Evolutionary conservation across 2,329 filamentous ascomycete species (phyloP).

Genomic region (Microsporum ferrugineum): DNA sequence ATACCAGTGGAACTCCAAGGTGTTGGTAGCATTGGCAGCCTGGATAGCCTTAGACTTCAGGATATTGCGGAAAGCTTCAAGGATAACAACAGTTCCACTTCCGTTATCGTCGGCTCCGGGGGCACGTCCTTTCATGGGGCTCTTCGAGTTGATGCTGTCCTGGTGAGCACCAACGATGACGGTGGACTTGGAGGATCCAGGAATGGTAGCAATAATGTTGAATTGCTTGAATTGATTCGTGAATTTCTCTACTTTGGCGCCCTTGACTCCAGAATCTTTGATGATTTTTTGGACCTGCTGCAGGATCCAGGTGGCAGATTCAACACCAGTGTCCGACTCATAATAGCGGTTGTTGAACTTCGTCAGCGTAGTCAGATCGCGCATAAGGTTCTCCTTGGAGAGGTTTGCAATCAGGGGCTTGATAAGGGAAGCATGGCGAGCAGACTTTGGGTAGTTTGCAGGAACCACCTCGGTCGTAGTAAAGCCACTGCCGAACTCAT

Average conservation of each 20-base stretch:
- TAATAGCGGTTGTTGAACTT: slow-evolving; percentile 49
- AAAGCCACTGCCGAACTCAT: slow-evolving; percentile 48
- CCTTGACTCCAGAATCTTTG: slow-evolving; percentile 56
- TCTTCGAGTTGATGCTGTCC: slow-evolving; percentile 70
- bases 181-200: slow-evolving; percentile 72
- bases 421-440: slow-evolving; percentile 47
- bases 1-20: slow-evolving; percentile 68
- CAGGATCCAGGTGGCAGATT: slow-evolving; percentile 83
- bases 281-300: slow-evolving; percentile 63
- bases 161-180: slow-evolving; percentile 86
- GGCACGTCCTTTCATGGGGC: slow-evolving; percentile 74
- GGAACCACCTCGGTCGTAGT: slow-evolving; percentile 21
- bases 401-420: slow-evolving; percentile 56
- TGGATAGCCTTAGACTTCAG: slow-evolving; percentile 60
- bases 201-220: slow-evolving; percentile 84
- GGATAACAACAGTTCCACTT: slow-evolving; percentile 83
- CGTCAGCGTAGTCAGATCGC: slow-evolving; percentile 61
- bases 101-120: slow-evolving; percentile 92
- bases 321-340: slow-evolving; percentile 51
- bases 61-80: slow-evolving; percentile 78
- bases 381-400: slow-evolving; percentile 62
- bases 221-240: slow-evolving; percentile 78
- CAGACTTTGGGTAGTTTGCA: slow-evolving; percentile 56
- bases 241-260: slow-evolving; percentile 62
- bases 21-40: slow-evolving; percentile 49